These are phyloP conservation scores for Penicillium palitans DNA, from an alignment of 2,329 filamentous ascomycete genomes.

Conservation along the genomic window DNA sequence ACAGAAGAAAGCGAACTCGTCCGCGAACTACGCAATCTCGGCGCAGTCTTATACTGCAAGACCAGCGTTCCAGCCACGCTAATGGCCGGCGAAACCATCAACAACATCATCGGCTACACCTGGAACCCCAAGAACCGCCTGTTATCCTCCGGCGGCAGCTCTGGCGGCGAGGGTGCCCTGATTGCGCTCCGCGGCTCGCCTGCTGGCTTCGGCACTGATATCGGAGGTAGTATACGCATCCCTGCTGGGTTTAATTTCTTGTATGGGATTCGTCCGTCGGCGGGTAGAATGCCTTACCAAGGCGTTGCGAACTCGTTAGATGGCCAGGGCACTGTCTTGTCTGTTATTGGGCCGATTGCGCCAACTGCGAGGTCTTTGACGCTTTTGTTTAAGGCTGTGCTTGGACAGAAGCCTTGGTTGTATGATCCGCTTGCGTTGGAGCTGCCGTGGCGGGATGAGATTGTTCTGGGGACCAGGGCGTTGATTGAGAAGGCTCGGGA, in stretches of 20 bases:
- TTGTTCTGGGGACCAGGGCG: conserved; percentile 38
- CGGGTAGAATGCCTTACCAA: conserved; percentile 56
- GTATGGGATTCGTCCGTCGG: conserved; percentile 57
- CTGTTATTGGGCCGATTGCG: conserved; percentile 64
- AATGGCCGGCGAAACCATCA: conserved; percentile 61
- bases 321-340: conserved; percentile 64
- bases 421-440: conserved; percentile 65
- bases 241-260: conserved; percentile 61
- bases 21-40: conserved; percentile 53
- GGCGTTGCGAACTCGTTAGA: conserved; percentile 64
- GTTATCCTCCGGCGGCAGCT: conserved; percentile 58
- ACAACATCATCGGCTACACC: conserved; percentile 61
- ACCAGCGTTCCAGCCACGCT: conserved; percentile 58
- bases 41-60: conserved; percentile 57
- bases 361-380: conserved; percentile 56
- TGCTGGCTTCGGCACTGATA: conserved; percentile 60
- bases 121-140: conserved; percentile 59
- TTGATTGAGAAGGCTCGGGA: conserved; percentile 40
- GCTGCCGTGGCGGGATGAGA: conserved; percentile 62
- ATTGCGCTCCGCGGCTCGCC: conserved; percentile 56
- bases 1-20: conserved; percentile 61
- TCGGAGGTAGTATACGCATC: conserved; percentile 58
- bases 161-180: conserved; percentile 60
- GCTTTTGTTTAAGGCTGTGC: conserved; percentile 57
- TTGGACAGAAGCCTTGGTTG: conserved; percentile 64